Evolutionary conservation across 768 basidiomycete genomes (phyloP).

Genomic region (Botryobasidium botryosum): DNA sequence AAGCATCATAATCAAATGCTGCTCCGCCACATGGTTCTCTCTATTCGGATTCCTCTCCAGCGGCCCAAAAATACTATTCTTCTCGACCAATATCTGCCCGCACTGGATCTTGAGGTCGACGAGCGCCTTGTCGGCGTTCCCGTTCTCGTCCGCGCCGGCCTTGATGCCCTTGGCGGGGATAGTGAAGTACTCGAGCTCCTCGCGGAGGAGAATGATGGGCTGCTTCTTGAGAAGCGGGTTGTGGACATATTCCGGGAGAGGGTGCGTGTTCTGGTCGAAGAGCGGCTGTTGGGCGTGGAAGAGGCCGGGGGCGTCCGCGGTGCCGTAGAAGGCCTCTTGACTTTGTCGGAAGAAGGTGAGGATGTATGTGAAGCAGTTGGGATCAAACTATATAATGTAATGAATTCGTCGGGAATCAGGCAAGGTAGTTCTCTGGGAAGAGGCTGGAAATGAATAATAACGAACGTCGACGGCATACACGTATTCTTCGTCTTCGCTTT

Average conservation of each 20-base stretch:
- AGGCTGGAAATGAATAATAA: constrained; percentile 14
- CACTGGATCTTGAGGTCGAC: constrained; percentile 71
- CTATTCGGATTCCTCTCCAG: constrained; percentile 97
- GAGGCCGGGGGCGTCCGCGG: constrained; percentile 46
- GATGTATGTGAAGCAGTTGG: constrained; percentile 88
- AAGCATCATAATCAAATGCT: constrained; percentile 98
- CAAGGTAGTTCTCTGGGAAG: background rate
- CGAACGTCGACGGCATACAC: constrained; percentile 92
- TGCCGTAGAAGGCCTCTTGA: constrained; percentile 85
- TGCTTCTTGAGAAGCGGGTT: constrained; percentile 92
- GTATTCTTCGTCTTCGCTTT: constrained; percentile 73
- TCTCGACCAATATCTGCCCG: constrained; percentile 74
- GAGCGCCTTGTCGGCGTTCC: constrained; percentile 62
- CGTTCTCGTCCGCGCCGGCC: constrained; percentile 47
- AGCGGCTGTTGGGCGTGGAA: constrained; percentile 67
- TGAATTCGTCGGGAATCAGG: background rate
- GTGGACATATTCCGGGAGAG: constrained; percentile 40
- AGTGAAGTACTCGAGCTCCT: constrained; percentile 96
- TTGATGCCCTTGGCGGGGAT: constrained; percentile 65
- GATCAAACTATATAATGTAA: constrained; percentile 59
- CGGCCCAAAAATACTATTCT: constrained; percentile 89
- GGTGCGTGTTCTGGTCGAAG: constrained; percentile 30
- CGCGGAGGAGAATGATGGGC: constrained; percentile 93
- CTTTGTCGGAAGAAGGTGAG: constrained; percentile 82
- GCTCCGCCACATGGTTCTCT: constrained; percentile 97